These are phyloP conservation scores for Saksenaea oblongispora DNA, from an alignment of 371 early-diverging fungal species.

Conservation along the genomic window DNA sequence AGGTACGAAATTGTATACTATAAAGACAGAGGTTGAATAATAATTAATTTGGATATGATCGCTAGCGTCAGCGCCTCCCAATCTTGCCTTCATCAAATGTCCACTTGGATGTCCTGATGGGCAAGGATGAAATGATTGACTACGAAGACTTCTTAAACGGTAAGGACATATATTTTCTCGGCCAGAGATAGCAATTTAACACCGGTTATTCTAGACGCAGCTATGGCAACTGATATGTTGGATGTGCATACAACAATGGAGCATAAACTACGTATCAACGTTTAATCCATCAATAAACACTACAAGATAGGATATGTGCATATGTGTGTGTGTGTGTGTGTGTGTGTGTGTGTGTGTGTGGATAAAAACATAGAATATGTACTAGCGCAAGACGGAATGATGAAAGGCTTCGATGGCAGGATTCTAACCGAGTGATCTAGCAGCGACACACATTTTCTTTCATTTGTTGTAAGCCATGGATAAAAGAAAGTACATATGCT, in stretches of 20 bases:
- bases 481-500: too few relatives aligned
- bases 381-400: too few relatives aligned
- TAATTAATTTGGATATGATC: background rate
- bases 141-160: conserved; percentile 89
- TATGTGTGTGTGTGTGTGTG: too few relatives aligned
- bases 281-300: conserved; percentile 16
- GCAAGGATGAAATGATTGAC: conserved; percentile 86
- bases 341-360: too few relatives aligned
- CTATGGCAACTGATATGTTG: conserved; percentile 60
- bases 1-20: conserved; percentile 50
- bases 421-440: too few relatives aligned
- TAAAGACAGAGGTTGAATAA: background rate
- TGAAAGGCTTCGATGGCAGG: too few relatives aligned
- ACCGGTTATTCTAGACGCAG: conserved; percentile 46
- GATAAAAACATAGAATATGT: too few relatives aligned
- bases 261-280: conserved; percentile 47
- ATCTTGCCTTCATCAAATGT: conserved; percentile 75
- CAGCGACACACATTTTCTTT: too few relatives aligned
- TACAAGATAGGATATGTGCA: too few relatives aligned
- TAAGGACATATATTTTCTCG: conserved; percentile 22
- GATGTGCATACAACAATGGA: conserved; percentile 73
- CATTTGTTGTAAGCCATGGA: too few relatives aligned
- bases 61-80: conserved; percentile 57
- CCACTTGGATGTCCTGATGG: conserved; percentile 83
- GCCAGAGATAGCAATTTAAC: background rate